phyloP scores from a whole-genome alignment of 2,329 filamentous ascomycete genomes.

The Verticillium longisporum region DNA sequence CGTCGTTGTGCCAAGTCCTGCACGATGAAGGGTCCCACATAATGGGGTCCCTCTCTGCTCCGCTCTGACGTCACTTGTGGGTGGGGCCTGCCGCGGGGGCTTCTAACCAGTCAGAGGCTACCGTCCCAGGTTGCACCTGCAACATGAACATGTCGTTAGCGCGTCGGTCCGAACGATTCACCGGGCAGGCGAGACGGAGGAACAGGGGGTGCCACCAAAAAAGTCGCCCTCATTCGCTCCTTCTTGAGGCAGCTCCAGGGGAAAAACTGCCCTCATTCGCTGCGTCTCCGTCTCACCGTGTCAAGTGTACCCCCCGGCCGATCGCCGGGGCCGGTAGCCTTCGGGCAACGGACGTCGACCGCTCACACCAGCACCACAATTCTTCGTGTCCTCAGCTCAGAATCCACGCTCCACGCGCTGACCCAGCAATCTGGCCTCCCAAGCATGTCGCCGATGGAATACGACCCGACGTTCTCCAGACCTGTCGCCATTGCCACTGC shows the following conservation, averaged over 20 bases:
- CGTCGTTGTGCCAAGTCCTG: not conserved
- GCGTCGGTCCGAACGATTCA: not conserved
- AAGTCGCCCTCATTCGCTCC: not conserved
- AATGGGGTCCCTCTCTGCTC: not conserved
- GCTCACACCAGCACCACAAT: not conserved
- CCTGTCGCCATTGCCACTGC: not conserved
- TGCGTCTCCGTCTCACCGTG: not conserved
- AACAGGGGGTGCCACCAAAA: not conserved
- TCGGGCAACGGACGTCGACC: not conserved
- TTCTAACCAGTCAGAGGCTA: not conserved
- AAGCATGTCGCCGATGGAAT: not conserved
- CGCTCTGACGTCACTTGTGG: not conserved
- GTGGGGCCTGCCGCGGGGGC: not conserved
- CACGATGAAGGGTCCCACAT: not conserved
- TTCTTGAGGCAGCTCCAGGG: not conserved
- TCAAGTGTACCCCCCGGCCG: not conserved
- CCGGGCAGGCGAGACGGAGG: not conserved
- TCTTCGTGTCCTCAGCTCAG: not conserved
- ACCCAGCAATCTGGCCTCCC: not conserved
- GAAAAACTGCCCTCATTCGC: not conserved
- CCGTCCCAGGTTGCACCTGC: not conserved
- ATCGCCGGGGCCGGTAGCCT: not conserved
- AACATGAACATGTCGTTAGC: not conserved
- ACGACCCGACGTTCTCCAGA: not conserved
- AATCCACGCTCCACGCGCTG: not conserved